Evolutionary conservation across 305 asterid species (phyloP), one percentile per base, ranked within the genome.

Genomic region (Solanum chacoense): DNA sequence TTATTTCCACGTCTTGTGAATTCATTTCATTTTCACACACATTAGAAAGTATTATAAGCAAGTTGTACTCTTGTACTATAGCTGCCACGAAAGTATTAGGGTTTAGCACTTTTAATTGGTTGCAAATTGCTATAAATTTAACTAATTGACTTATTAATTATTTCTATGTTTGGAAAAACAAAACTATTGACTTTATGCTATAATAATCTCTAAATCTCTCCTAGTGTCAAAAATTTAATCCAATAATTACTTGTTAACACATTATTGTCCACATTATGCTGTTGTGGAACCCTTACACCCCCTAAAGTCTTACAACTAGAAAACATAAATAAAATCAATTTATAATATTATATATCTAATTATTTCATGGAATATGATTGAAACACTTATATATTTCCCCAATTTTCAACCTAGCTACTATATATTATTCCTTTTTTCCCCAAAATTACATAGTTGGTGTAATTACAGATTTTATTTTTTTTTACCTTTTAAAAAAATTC

Each of bases 131-230:
- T 90, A 50, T 42, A 26, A 88, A 88, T 40, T 88, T 85, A 76
- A 88, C 40, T 77, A 45, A 73, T 93, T 89, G 94, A 91, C 94
- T 92, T 92, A 50, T 10, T 9, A 8, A 42, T 79, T 38, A 16
- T 2, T 80, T 80, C 38, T 42, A 81, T 26, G 20, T 77, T 77
- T 77, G 31, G 29, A 11, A 77, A 22, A 35, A 34, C 38, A 20
- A 34, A 78, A 24, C 65, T 78, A 78, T 78, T 78, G 87, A 84
- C 87, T 84, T 55, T 55, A 84, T 55, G 45, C 13, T 55, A 84
- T 55, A 84, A 55, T 84, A 84, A 31, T 84, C 87, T 50, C 42
- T 55, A 84, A 28, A 31, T 20, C 8, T 20, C 13, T 32, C 32
- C 87, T 31, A 84, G 45, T 84, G 87, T 31, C 45, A 84, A 50